Evolutionary conservation across 257 asterid genomes (phyloP), one percentile per base, ranked within the genome.

Genomic region (Plantago ovata): DNA sequence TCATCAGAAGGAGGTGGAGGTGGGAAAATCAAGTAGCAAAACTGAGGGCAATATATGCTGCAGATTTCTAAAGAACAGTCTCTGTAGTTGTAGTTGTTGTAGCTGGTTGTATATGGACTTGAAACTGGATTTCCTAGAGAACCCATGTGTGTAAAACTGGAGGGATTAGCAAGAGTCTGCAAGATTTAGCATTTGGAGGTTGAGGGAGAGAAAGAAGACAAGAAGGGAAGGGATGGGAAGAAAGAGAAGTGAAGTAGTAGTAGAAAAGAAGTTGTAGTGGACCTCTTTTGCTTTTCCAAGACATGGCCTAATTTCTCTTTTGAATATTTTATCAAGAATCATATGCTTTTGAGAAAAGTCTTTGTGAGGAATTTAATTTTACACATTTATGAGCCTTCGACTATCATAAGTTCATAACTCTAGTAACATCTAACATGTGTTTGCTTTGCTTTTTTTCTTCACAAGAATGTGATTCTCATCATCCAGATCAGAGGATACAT

Each of bases 21-120:
- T 20, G 96, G 89, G 75, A 82, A 72, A 72, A 71, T 64, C 43
- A 85, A 46, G 81, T 81, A 74, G 79, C 98, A 91, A 75, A 83
- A 91, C 21, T 83, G 96, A 7, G 91, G 94, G 67, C 98, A 91
- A 61, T 85, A 84, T 13, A 72, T 69, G 84, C 86, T 91, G 78
- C 98, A 91, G 41, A 87, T 69, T 19, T 81, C 89, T 49, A 64
- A 76, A 41, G 98, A 82, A 57, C 98, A 91, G 43, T 84, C 94
- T 22, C 64, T 77, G 6, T 71, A 76, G 58, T 72, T 66, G 72
- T 78, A 80, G 13, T 96, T 81, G 20, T 82, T 65, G 74, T 73
- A 82, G 9, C 3, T 50, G 7, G 38, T 50, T 50, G 56, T 50
- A 11, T 50, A 50, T 19, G 56, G 56, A 22, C 56, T 50, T 50